These are phyloP conservation scores for Aspergillus fumigatus DNA, from an alignment of 2,329 filamentous ascomycete genomes.

Conservation along the genomic window DNA sequence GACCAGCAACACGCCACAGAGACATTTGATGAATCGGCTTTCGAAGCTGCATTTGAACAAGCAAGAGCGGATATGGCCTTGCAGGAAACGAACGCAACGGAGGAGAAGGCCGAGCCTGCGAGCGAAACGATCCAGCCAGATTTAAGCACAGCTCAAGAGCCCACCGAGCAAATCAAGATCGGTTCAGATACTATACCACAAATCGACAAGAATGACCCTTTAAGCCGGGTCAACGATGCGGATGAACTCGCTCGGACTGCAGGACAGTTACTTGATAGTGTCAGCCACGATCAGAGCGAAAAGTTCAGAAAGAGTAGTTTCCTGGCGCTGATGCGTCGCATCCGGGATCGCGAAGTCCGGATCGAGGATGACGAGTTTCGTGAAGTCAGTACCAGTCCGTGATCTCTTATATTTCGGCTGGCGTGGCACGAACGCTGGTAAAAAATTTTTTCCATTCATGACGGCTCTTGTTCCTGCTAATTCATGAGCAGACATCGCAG, in stretches of 20 bases:
- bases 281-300: slow-evolving; percentile 62
- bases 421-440: slow-evolving; percentile 36
- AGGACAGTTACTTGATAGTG: slow-evolving; percentile 62
- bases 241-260: slow-evolving; percentile 71
- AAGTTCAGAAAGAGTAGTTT: slow-evolving; percentile 80
- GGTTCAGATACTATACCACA: slow-evolving; percentile 42
- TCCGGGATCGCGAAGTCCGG: slow-evolving; percentile 66
- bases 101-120: slow-evolving; percentile 10
- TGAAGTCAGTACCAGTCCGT: slow-evolving; percentile 44
- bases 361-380: slow-evolving; percentile 62
- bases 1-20: slow-evolving; percentile 23
- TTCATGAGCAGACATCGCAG: slow-evolving; percentile 33
- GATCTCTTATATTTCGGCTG: slow-evolving; percentile 31
- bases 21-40: slow-evolving; percentile 42
- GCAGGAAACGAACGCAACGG: slow-evolving; percentile 15
- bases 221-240: slow-evolving; percentile 44
- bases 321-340: slow-evolving; percentile 68
- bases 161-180: slow-evolving; percentile 31
- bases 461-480: slow-evolving; percentile 33
- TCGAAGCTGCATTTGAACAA: slow-evolving; percentile 43
- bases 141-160: slow-evolving; percentile 7
- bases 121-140: slow-evolving; percentile 16
- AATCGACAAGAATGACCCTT: slow-evolving; percentile 27
- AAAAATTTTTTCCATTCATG: slow-evolving; percentile 26
- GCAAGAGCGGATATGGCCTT: slow-evolving; percentile 35